These are phyloP conservation scores for Pythium utonaiense DNA, from an alignment of 352 stramenopile genomes.

Conservation along the genomic window DNA sequence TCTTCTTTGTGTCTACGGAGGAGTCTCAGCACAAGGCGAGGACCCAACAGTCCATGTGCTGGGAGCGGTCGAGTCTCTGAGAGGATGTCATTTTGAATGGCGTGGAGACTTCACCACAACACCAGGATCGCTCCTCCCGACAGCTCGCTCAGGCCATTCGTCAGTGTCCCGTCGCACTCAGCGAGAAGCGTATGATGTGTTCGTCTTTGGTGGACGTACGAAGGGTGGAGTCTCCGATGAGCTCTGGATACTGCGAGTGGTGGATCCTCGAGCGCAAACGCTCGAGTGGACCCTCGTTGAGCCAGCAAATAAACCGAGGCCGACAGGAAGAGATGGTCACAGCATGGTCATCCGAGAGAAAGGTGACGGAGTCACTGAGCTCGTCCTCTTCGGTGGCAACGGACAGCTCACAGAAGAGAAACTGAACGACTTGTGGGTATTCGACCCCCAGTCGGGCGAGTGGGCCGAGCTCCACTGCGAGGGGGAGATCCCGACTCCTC, in stretches of 20 bases:
- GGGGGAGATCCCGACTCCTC: slow-evolving; percentile 40
- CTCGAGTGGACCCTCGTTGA: neutral
- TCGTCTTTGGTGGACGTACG: slow-evolving; percentile 65
- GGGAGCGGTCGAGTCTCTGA: neutral
- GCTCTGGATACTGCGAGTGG: slow-evolving; percentile 18
- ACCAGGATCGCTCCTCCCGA: neutral
- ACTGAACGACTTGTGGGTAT: slow-evolving; percentile 69
- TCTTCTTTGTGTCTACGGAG: slow-evolving; percentile 48
- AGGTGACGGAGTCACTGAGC: neutral
- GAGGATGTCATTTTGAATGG: slow-evolving; percentile 7
- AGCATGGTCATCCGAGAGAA: slow-evolving; percentile 38
- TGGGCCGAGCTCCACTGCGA: slow-evolving; percentile 43
- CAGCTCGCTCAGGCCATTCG: slow-evolving; percentile 46
- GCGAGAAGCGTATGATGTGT: slow-evolving; percentile 16
- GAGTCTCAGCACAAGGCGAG: slow-evolving; percentile 55
- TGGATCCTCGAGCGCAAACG: neutral
- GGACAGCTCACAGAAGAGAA: slow-evolving; percentile 62
- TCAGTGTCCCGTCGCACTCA: slow-evolving; percentile 26
- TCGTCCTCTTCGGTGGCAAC: slow-evolving; percentile 70
- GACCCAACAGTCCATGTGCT: slow-evolving; percentile 45
- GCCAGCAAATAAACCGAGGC: slow-evolving; percentile 21
- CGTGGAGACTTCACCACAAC: neutral
- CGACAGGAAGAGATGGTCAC: slow-evolving; percentile 55
- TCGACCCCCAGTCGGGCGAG: slow-evolving; percentile 27
- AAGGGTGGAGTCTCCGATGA: slow-evolving; percentile 54